phyloP scores from a whole-genome alignment of 192 early-diverging fungal genomes.

The Spizellomyces sp. region DNA sequence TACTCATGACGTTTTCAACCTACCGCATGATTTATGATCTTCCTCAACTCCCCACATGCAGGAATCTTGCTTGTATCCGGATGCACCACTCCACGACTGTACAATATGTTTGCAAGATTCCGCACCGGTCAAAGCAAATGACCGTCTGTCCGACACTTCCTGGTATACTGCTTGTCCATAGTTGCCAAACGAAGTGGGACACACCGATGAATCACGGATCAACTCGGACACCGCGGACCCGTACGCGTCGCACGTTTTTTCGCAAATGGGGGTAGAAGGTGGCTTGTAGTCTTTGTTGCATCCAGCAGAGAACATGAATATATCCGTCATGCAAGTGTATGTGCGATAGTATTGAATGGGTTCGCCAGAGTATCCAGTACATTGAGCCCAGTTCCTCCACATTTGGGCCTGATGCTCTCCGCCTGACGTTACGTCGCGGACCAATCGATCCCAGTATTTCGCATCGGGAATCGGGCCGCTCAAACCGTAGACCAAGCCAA shows the following conservation, averaged over 20 bases:
- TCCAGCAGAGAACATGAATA: conserved; percentile 38
- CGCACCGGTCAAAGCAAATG: conserved; percentile 20
- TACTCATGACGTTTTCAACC: conserved; percentile 7
- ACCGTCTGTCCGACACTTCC: conserved; percentile 22
- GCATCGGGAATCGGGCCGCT: conserved; percentile 28
- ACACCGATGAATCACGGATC: conserved; percentile 30
- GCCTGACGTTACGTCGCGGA: conserved; percentile 36
- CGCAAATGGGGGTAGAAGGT: conserved; percentile 24
- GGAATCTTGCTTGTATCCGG: conserved; percentile 1
- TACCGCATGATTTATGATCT: conserved; percentile 31
- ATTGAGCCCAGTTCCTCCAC: conserved; percentile 45
- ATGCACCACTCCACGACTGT: neutral
- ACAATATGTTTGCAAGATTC: conserved; percentile 19
- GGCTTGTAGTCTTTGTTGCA: conserved; percentile 40
- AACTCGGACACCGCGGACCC: conserved; percentile 33
- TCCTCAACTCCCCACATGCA: conserved; percentile 32
- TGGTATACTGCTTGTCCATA: conserved; percentile 5
- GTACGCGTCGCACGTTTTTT: conserved; percentile 39
- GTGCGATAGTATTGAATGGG: conserved; percentile 52
- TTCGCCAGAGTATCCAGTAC: conserved; percentile 45
- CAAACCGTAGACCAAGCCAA: conserved; percentile 44
- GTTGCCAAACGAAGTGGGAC: conserved; percentile 25
- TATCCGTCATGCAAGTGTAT: conserved; percentile 51
- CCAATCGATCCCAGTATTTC: conserved; percentile 39
- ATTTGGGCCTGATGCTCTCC: conserved; percentile 33